Evolutionary conservation across 129 eudicot species (phyloP).

Genomic region (Solidago caesia): DNA sequence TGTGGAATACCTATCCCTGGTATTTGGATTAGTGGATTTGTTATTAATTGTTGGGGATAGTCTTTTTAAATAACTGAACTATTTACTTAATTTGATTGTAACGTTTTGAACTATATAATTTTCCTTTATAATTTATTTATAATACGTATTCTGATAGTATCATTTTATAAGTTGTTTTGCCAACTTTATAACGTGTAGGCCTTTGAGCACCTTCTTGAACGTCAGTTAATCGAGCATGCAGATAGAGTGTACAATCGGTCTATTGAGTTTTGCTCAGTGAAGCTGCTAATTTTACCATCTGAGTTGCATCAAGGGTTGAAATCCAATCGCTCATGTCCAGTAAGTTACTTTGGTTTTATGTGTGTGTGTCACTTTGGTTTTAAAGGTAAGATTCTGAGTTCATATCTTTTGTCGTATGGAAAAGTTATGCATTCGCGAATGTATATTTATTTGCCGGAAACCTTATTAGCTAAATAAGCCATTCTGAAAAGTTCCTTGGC

Average conservation of each 20-base stretch:
- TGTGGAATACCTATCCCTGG: too few species aligned
- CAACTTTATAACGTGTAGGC: constrained; percentile 49
- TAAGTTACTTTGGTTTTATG: constrained; percentile 34
- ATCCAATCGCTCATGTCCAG: constrained; percentile 63
- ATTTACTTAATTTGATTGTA: too few species aligned
- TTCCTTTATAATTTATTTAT: background rate
- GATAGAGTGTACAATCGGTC: constrained; percentile 80
- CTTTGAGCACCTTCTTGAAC: constrained; percentile 80
- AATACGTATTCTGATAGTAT: background rate
- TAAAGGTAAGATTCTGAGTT: constrained; percentile 55
- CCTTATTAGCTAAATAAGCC: too few species aligned
- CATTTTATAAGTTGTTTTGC: background rate
- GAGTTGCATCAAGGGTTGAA: constrained; percentile 78
- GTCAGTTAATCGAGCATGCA: constrained; percentile 59
- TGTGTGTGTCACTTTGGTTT: constrained; percentile 30
- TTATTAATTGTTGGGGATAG: too few species aligned
- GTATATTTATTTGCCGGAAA: too few species aligned
- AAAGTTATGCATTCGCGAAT: background rate
- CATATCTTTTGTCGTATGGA: background rate
- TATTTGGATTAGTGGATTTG: too few species aligned
- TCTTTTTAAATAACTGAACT: too few species aligned
- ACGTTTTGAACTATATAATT: background rate
- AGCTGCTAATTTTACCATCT: constrained; percentile 54
- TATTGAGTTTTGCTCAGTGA: constrained; percentile 75
- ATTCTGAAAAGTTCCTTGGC: too few species aligned